phyloP scores from a whole-genome alignment of 495 filamentous ascomycete species.

The Tuber indicum region DNA sequence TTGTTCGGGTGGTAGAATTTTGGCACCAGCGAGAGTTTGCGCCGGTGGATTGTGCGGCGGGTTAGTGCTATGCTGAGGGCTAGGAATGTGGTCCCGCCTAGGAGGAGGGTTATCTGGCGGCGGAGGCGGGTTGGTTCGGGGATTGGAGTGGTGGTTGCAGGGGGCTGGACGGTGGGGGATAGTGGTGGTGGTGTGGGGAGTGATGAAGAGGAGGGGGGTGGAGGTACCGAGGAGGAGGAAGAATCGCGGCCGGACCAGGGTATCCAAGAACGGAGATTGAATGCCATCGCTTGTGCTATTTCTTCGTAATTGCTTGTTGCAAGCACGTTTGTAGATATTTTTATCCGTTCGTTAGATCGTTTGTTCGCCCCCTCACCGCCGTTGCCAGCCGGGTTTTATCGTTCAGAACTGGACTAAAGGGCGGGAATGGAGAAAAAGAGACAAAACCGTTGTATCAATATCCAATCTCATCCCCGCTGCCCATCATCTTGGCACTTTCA shows the following conservation, averaged over 20 bases:
- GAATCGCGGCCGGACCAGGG: slow-evolving; percentile 9
- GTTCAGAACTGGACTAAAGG: neutral
- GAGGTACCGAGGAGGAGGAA: slow-evolving; percentile 36
- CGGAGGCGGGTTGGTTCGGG: slow-evolving; percentile 27
- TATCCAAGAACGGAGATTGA: slow-evolving; percentile 13
- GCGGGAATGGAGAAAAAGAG: neutral
- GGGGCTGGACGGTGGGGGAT: slow-evolving; percentile 8
- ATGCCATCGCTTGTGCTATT: slow-evolving; percentile 8
- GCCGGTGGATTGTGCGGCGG: slow-evolving; percentile 51
- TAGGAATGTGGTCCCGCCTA: slow-evolving; percentile 58
- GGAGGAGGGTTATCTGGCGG: slow-evolving; percentile 47
- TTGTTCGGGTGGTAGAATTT: slow-evolving; percentile 49
- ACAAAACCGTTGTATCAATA: neutral
- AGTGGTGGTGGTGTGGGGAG: slow-evolving; percentile 7
- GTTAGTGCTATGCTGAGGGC: slow-evolving; percentile 55
- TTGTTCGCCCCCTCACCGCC: neutral
- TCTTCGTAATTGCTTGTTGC: neutral
- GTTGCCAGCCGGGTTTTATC: neutral
- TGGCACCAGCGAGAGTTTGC: slow-evolving; percentile 47
- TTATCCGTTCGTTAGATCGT: neutral
- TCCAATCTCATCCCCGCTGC: neutral
- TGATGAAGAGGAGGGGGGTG: slow-evolving; percentile 10
- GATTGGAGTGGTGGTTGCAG: neutral
- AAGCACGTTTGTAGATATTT: neutral
- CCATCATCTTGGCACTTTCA: slow-evolving; percentile 4